These are phyloP conservation scores for Globisporangium abappressorium DNA, from an alignment of 352 stramenopile species.

Conservation along the genomic window DNA sequence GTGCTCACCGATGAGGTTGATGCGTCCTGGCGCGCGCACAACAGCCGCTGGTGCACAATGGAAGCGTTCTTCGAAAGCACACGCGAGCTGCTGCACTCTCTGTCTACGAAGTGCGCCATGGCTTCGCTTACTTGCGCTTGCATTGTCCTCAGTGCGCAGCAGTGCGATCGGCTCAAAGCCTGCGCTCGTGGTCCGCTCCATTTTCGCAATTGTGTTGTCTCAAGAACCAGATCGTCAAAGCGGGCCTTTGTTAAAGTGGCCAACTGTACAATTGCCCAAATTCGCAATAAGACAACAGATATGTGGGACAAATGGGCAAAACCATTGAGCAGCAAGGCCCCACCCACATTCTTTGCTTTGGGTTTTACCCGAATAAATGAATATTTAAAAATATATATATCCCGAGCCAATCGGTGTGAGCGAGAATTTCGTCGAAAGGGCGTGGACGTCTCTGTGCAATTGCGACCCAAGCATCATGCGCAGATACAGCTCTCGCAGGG, in stretches of 20 bases:
- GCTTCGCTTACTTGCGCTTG: background rate
- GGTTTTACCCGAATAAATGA: no score
- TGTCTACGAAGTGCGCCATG: background rate
- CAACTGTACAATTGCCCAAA: no score
- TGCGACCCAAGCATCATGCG: background rate
- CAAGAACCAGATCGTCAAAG: no score
- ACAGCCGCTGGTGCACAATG: conserved; percentile 27
- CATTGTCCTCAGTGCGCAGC: background rate
- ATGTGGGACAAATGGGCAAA: no score
- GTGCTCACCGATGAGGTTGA: conserved; percentile 89
- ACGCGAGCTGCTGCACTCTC: conserved; percentile 9
- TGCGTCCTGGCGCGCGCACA: conserved; percentile 61
- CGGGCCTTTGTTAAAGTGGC: no score
- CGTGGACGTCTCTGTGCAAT: background rate
- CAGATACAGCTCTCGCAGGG: background rate
- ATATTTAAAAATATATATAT: no score
- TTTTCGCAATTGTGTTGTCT: no score
- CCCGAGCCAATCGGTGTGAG: background rate
- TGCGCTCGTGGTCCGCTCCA: no score
- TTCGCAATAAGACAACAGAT: no score
- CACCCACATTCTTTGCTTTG: no score
- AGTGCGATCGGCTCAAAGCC: conserved; percentile 3
- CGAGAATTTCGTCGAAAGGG: background rate
- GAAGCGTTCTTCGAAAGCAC: conserved; percentile 32
- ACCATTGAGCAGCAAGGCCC: no score